These are phyloP conservation scores for Chaetomium cochliodes DNA, from an alignment of 495 filamentous ascomycete genomes.

Conservation along the genomic window DNA sequence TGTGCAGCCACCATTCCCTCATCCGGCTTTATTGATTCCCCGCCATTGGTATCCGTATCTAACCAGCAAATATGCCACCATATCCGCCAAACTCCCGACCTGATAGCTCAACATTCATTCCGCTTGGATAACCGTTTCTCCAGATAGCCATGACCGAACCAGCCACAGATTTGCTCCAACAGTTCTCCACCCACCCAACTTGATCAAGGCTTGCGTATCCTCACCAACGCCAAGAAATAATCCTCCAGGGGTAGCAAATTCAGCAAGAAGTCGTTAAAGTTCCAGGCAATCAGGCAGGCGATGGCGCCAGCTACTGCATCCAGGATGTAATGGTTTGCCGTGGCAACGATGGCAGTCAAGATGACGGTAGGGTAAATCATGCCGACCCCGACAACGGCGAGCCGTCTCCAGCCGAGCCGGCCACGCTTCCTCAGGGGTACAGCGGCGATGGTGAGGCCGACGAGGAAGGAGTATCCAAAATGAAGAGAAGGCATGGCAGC, in stretches of 20 bases:
- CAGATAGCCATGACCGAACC: too few species aligned
- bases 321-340: constrained; percentile 71
- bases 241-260: constrained; percentile 36
- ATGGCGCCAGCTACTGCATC: constrained; percentile 65
- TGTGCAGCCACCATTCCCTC: too few species aligned
- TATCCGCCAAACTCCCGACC: too few species aligned
- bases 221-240: constrained; percentile 31
- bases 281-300: constrained; percentile 34
- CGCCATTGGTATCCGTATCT: too few species aligned
- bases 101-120: too few species aligned
- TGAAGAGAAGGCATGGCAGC: constrained; percentile 80
- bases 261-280: constrained; percentile 30
- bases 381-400: constrained; percentile 50
- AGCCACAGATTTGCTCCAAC: too few species aligned
- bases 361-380: constrained; percentile 65
- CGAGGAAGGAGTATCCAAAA: constrained; percentile 76
- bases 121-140: too few species aligned
- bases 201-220: constrained; percentile 32
- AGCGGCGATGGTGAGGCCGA: constrained; percentile 64
- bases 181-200: not conserved
- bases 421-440: constrained; percentile 33
- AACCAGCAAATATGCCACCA: too few species aligned
- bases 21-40: too few species aligned
- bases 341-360: constrained; percentile 66
- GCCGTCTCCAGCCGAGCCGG: constrained; percentile 31